Evolutionary conservation across 2,329 filamentous ascomycete species (phyloP).

Genomic region (Macrophomina pseudophaseolina): DNA sequence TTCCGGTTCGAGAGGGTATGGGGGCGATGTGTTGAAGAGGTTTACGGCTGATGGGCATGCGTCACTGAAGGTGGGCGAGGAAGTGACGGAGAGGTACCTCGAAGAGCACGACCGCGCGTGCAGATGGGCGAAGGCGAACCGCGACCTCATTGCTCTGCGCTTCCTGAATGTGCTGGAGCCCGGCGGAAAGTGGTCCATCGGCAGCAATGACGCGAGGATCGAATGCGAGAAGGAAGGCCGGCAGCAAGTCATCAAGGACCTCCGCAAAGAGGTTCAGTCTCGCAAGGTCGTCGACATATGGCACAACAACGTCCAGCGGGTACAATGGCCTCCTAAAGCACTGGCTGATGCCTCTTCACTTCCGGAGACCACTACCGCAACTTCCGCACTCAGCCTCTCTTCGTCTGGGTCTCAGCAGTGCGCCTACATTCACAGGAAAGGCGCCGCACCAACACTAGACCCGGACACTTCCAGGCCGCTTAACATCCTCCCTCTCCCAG

Average conservation of each 20-base stretch:
- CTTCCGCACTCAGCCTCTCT: background rate
- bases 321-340: constrained; percentile 37
- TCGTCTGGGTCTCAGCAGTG: background rate
- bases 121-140: constrained; percentile 44
- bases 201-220: constrained; percentile 26
- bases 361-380: background rate
- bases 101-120: constrained; percentile 44
- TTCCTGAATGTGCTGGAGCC: constrained; percentile 45
- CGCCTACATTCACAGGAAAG: constrained; percentile 47
- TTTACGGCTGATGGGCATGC: constrained; percentile 33
- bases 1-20: constrained; percentile 45
- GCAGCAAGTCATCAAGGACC: constrained; percentile 22
- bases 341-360: background rate
- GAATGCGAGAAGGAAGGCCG: background rate
- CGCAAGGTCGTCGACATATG: constrained; percentile 45
- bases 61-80: constrained; percentile 36
- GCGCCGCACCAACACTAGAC: constrained; percentile 41
- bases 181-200: constrained; percentile 36
- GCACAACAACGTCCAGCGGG: constrained; percentile 45
- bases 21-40: constrained; percentile 41
- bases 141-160: constrained; percentile 46
- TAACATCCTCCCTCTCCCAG: constrained; percentile 42
- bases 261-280: constrained; percentile 32
- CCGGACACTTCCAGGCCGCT: constrained; percentile 34
- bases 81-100: constrained; percentile 38